Conservation (phyloP, 306 rosid species). For the Comarum palustre region DNA sequence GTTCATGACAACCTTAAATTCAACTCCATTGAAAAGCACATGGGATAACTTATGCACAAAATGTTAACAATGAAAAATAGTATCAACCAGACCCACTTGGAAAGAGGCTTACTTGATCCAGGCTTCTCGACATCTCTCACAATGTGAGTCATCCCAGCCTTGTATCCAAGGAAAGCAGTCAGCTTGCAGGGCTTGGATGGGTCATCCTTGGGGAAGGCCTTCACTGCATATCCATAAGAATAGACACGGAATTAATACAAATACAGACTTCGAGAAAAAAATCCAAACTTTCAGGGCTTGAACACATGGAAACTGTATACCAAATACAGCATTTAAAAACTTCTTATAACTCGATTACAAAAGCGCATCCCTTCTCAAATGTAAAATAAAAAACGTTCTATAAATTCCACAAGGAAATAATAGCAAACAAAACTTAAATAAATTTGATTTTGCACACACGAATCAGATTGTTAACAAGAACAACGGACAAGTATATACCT, state of each 20-base stretch:
- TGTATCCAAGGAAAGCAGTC: constrained; percentile 78
- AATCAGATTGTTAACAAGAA: too few species aligned
- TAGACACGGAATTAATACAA: background rate
- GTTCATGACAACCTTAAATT: background rate
- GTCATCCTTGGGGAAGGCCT: constrained; percentile 88
- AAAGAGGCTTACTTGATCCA: constrained; percentile 54
- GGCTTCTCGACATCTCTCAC: constrained; percentile 86
- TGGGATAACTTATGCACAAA: background rate
- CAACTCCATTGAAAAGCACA: background rate
- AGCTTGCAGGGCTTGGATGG: constrained; percentile 57
- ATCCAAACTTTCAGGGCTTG: too few species aligned
- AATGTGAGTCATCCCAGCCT: constrained; percentile 93
- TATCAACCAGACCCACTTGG: background rate
- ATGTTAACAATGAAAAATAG: background rate
- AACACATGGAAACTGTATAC: too few species aligned
- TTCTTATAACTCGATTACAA: too few species aligned
- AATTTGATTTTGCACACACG: too few species aligned
- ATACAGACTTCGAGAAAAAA: too few species aligned
- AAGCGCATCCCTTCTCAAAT: too few species aligned
- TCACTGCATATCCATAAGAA: constrained; percentile 43
- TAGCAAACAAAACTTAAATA: too few species aligned
- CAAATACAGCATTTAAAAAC: too few species aligned
- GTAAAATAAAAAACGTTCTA: background rate
- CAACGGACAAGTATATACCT: constrained; percentile 35
- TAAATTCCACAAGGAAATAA: too few species aligned